Evolutionary conservation across 1,139 yeast species (phyloP), one percentile per base, ranked within the genome.

Genomic region (Geotrichum bryndzae): DNA sequence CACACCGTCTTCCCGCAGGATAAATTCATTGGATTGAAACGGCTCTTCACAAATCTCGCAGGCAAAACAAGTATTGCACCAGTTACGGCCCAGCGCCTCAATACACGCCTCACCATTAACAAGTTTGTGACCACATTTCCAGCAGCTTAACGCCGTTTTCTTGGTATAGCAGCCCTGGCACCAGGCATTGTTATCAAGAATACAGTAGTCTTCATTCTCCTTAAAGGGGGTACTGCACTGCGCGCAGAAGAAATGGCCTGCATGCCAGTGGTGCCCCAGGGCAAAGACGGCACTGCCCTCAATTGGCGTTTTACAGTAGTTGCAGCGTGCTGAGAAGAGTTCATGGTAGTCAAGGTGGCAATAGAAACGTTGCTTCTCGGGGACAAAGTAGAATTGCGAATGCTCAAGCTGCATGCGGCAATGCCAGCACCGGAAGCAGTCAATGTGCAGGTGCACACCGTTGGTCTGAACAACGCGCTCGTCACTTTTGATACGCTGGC

Each of bases 271-370:
- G 54, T 66, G 65, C 10, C 70, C 75, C 45, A 72, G 65, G 3
- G 77, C 77, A 45, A 64, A 64, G 15, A 74, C 68, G 22, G 72
- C 74, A 41, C 70, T 66, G 3, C 67, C 67, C 48, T 73, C 77
- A 27, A 74, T 71, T 1, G 76, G 73, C 5, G 74, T 72, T 8
- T 65, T 53, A 63, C 77, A 74, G 60, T 72, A 66, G 11, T 66
- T 68, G 65, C 77, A 74, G 45, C 69, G 64, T 0, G 72, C 72
- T 1, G 75, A 72, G 61, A 72, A 73, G 31, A 67, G 60, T 53
- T 72, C 71, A 52, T 74, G 76, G 62, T 70, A 74, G 58, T 74
- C 77, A 29, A 73, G 63, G 60, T 74, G 77, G 59, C 77, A 74
- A 61, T 68, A 73, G 1, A 73, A 63, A 35, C 65, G 60, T 8